A percentile compares a stretch with the other conserved stretches of the same genome.
phyloP scores from a whole-genome alignment of 2,329 filamentous ascomycete species.

The Calonectria pteridis region DNA sequence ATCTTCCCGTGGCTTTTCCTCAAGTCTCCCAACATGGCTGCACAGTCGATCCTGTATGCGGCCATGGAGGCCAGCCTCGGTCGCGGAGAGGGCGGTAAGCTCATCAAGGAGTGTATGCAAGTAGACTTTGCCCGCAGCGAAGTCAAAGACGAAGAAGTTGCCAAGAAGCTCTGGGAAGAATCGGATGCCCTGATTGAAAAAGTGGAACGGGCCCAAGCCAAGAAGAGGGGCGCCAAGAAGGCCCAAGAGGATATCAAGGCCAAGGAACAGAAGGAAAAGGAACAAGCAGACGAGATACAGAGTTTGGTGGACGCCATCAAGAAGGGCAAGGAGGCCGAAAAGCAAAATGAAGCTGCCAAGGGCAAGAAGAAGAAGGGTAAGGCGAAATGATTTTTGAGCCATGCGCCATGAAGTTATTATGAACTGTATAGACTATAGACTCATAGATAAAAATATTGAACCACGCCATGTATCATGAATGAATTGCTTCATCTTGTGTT shows the following conservation, averaged over 20 bases:
- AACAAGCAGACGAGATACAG: constrained; percentile 48
- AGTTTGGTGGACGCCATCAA: constrained; percentile 60
- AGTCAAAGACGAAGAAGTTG: constrained; percentile 81
- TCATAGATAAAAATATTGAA: constrained; percentile 21
- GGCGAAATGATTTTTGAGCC: constrained; percentile 31
- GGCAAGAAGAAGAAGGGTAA: constrained; percentile 38
- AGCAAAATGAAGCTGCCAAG: constrained; percentile 37
- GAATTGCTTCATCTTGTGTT: constrained; percentile 15
- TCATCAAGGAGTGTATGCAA: constrained; percentile 91
- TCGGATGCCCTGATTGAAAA: constrained; percentile 88
- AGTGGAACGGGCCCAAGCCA: constrained; percentile 77
- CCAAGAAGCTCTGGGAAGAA: constrained; percentile 90
- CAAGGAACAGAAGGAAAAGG: constrained; percentile 52
- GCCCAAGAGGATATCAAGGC: constrained; percentile 50
- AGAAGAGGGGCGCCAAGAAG: constrained; percentile 59
- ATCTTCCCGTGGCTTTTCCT: constrained; percentile 87
- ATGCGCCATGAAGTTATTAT: constrained; percentile 32
- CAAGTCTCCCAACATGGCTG: constrained; percentile 85
- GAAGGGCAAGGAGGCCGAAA: constrained; percentile 52
- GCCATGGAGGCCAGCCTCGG: constrained; percentile 83
- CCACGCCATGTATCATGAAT: background rate
- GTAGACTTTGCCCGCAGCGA: constrained; percentile 79
- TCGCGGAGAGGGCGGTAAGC: constrained; percentile 73
- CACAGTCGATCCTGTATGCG: constrained; percentile 88
- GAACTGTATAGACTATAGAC: constrained; percentile 36